Base-by-base conservation (phyloP, 2,329 filamentous ascomycete genomes). In the Aspergillus ruber region DNA sequence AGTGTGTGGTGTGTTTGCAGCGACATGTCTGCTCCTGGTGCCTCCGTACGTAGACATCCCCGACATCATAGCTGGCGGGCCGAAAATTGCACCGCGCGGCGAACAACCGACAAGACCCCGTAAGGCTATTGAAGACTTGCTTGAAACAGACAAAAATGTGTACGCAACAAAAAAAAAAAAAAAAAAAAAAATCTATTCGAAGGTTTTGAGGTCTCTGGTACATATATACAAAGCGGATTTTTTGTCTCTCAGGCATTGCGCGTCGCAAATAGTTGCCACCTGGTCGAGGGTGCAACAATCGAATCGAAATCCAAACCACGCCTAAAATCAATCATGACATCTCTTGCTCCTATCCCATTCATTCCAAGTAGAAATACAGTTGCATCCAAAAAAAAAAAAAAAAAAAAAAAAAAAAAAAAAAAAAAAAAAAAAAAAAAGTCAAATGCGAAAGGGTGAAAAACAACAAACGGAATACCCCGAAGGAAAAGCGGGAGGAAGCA, bases 281-380 rank as follows among this genome's bases (percentile, higher is more conserved):
- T 44, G n/a, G n/a, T n/a, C 47, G 45, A 53, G 44, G 45, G 32
- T 39, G 35, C 36, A 54, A 27, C 21, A 50, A 45, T 47, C 40
- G 42, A 46, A 52, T 40, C 43, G 39, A 35, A 49, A 44, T 46
- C 48, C 42, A 40, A 46, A 43, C 41, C 33, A 48, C 46, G 47
- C 48, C 47, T 48, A 25, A 50, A 48, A 50, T 55, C 49, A 51
- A 45, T 55, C 50, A 49, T 54, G 48, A 47, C 46, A 54, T 48
- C 50, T 46, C 50, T 50, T 42, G 40, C 44, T 48, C 48, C 49
- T 42, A n/a, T 38, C 43, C 32, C 17, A 15, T 21, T 21, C 25
- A 25, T 35, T 50, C 42, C 53, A 54, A 56, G 54, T 59, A 59
- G 56, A 56, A 58, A 53, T 59, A 59, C 57, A 59, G 45, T 43